Base-by-base conservation (phyloP, 345 rosid species). In the Ceriops decandra region DNA sequence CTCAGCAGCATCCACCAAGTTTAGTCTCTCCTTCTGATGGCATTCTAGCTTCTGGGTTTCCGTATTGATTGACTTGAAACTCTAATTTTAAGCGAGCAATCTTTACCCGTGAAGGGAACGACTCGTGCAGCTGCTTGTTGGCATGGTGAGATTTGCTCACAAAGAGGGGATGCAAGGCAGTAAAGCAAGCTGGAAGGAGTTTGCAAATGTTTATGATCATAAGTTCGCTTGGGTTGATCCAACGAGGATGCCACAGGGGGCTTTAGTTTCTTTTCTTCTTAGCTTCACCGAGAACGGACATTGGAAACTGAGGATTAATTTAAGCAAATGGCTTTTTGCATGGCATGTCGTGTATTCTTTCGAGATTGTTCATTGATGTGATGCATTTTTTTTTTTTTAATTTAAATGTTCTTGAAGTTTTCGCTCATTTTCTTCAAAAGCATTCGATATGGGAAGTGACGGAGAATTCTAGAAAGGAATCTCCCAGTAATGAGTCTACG, bases 111-210 rank as follows among this genome's bases (percentile, higher is more conserved):
- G 13, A 38, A 38, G 46, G 15, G 2, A 38, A 20, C 9, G 8
- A n/a, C 15, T 21, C 1, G 9, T 16, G 36, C 64, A 92, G 96
- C 82, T 85, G 70, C 91, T 92, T 35, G 91, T 79, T 62, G 89
- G 85, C 2, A 63, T 87, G 19, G 95, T 90, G 47, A 92, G 77
- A 75, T 21, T 87, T 65, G 76, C 78, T 27, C 98, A 90, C 65
- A 85, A 82, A 52, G 76, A 82, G 60, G 79, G 84, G 20, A 68
- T 85, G 77, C 57, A 67, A 65, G 93, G 96, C 11, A 57, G 68
- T 0, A 62, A 76, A 0, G 97, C 95, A 67, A 79, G 68, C 33
- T 92, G 97, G 97, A 90, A 87, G 67, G 93, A 87, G 0, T 92
- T 92, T 70, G 68, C 87, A 38, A 79, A 79, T 21, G 36, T 27